Evolutionary conservation across 331 rosid genomes (phyloP).

Genomic region (Quercus tomentella): DNA sequence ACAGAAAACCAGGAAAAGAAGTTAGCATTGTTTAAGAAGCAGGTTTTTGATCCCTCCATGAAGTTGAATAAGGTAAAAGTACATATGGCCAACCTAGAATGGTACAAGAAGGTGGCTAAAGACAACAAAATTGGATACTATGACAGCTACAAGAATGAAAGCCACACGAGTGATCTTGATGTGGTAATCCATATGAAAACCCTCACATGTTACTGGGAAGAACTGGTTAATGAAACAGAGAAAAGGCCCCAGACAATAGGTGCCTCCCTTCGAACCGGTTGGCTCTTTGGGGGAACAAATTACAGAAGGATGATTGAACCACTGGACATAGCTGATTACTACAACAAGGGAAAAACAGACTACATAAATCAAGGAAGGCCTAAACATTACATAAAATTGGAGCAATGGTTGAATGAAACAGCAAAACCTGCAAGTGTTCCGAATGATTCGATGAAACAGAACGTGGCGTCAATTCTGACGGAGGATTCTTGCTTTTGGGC

Average conservation of each 20-base stretch:
- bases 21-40: background rate
- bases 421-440: too few relatives aligned
- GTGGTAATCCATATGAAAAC: background rate
- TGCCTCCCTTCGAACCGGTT: too few relatives aligned
- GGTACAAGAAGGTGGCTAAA: conserved; percentile 44
- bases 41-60: conserved; percentile 7
- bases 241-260: too few relatives aligned
- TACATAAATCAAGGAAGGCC: too few relatives aligned
- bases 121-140: conserved; percentile 40
- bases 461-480: too few relatives aligned
- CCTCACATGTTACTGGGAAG: conserved; percentile 55
- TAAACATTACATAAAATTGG: conserved; percentile 30
- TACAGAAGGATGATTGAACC: too few relatives aligned
- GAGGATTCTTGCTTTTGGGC: too few relatives aligned
- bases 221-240: background rate
- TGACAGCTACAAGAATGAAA: conserved; percentile 41
- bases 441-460: too few relatives aligned
- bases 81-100: conserved; percentile 49
- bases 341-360: conserved; percentile 4
- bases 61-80: conserved; percentile 20
- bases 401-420: conserved; percentile 22
- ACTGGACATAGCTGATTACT: too few relatives aligned
- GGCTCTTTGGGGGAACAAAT: too few relatives aligned
- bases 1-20: conserved; percentile 5
- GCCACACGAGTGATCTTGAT: background rate